Base-by-base conservation (phyloP, 1,139 yeast species). In the Candida tunisiensis region DNA sequence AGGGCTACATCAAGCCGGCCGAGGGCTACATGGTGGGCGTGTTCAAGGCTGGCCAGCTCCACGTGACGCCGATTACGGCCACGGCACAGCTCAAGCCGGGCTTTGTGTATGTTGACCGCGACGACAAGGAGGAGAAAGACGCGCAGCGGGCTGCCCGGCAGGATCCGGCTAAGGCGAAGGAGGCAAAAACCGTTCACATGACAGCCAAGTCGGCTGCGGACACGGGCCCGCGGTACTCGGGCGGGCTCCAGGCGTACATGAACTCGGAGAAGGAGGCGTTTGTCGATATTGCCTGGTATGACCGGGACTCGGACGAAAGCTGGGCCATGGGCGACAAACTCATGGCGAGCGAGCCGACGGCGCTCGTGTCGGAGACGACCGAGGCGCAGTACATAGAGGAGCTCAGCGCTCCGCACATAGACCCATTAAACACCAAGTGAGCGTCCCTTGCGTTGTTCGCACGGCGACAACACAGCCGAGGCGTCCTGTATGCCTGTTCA, bases 41-140 rank as follows among this genome's bases (percentile, higher is more conserved):
- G 16, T 50, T 68, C 26, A 47, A 53, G 25, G 54, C 64, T 26
- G 62, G 57, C 6, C 69, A 65, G 38, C 46, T 83, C 10, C 72
- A 78, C 27, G 49, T 85, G 34, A 53, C 69, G 1, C 82, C 91
- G 0, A 59, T 83, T 2, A 65, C 69, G 27, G 62, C 72, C 15
- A 68, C 79, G 0, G 69, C 77, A 0, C 96, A 85, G 49, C 49
- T 88, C 36, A 63, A 94, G 41, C 91, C 96, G 2, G 66, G 68
- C 35, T 82, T 88, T 54, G 66, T 64, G 37, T 79, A 83, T 45
- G 69, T 83, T 28, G 92, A 45, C 19, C 38, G 38, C 26, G 28
- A 34, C 2, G 45, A 42, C 22, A 41, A 42, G 19, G 45, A 48
- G 26, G 43, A 49, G 31, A 40, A 44, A 37, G 51, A 51, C 29